Evolutionary conservation across 345 rosid genomes (phyloP).

Genomic region (Dipteronia sinensis): DNA sequence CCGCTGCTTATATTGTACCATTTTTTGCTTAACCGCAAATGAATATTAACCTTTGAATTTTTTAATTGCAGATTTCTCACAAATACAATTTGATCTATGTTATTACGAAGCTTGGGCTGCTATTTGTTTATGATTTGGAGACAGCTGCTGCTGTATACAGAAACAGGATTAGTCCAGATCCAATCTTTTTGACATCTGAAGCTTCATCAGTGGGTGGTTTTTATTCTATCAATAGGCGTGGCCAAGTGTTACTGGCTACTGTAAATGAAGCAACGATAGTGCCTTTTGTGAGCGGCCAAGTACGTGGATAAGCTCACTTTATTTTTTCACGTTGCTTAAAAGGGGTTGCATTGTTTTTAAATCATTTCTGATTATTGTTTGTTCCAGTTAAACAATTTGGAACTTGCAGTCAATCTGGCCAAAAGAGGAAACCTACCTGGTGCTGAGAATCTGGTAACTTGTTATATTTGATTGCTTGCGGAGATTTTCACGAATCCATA

Average conservation of each 20-base stretch:
- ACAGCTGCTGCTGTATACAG: slow-evolving; percentile 97
- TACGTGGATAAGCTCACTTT: slow-evolving; percentile 36
- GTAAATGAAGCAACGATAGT: slow-evolving; percentile 93
- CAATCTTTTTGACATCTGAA: slow-evolving; percentile 96
- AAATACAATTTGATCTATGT: slow-evolving; percentile 88
- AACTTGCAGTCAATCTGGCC: slow-evolving; percentile 98
- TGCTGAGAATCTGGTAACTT: slow-evolving; percentile 90
- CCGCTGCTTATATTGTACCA: slow-evolving; percentile 16
- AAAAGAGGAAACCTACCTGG: slow-evolving; percentile 99
- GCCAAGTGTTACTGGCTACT: slow-evolving; percentile 84
- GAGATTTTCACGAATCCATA: neutral
- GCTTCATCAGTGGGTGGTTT: slow-evolving; percentile 91
- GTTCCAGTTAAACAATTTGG: slow-evolving; percentile 88
- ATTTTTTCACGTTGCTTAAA: neutral
- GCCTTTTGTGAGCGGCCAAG: slow-evolving; percentile 98
- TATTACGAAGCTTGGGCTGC: slow-evolving; percentile 94
- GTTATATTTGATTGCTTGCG: neutral
- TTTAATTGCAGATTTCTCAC: slow-evolving; percentile 80
- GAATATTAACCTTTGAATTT: slow-evolving; percentile 11
- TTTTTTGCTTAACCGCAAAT: slow-evolving; percentile 2
- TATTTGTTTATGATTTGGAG: slow-evolving; percentile 98
- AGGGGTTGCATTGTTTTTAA: neutral
- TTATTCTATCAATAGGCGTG: slow-evolving; percentile 91
- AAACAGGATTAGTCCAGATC: slow-evolving; percentile 98
- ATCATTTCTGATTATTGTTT: slow-evolving; percentile 18